Conservation (phyloP, 192 early-diverging fungal genomes). For the Podochytrium sp. region DNA sequence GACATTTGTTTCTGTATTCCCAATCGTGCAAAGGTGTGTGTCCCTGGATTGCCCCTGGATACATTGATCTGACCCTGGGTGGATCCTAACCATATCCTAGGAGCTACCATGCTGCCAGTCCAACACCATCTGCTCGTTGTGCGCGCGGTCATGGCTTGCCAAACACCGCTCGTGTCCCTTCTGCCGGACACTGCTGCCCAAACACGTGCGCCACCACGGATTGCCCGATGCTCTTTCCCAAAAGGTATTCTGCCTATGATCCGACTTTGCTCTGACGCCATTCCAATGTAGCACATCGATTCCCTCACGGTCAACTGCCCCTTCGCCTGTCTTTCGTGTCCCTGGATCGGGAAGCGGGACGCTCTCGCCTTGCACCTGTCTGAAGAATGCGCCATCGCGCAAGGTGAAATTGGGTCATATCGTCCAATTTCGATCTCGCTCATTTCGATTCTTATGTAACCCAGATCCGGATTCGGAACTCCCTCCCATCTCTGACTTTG, state of each 20-base stretch:
- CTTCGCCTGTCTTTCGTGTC: not conserved
- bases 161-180: constrained; percentile 5
- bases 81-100: no score
- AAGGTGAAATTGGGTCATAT: not conserved
- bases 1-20: not conserved
- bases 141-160: not conserved
- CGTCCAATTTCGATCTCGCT: not conserved
- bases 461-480: not conserved
- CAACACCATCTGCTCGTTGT: not conserved
- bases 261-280: not conserved
- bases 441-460: not conserved
- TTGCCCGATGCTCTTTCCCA: not conserved
- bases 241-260: no score
- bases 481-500: not conserved
- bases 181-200: not conserved
- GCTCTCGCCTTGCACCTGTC: not conserved
- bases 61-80: no score
- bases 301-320: not conserved
- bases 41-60: no score
- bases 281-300: not conserved
- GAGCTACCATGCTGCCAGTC: not conserved
- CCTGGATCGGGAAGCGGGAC: not conserved
- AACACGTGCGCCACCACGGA: not conserved
- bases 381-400: not conserved
- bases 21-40: not conserved